phyloP scores from a whole-genome alignment of 768 basidiomycete genomes.

The Dentipellis sp. region DNA sequence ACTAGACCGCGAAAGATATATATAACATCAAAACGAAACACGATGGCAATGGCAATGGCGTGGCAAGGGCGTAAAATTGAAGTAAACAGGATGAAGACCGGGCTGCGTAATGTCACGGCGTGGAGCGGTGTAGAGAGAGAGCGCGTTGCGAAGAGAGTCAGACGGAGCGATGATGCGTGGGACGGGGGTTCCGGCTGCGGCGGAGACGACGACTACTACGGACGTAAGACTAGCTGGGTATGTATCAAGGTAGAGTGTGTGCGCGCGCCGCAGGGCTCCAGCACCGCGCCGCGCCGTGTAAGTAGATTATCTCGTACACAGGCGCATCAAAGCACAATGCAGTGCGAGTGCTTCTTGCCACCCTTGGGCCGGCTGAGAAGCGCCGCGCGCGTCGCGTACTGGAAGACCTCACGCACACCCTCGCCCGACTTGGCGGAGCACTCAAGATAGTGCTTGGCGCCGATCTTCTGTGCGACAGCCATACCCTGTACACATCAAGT shows the following conservation, averaged over 20 bases:
- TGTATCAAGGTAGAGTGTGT: not conserved
- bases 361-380: constrained; percentile 51
- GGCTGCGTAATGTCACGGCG: not conserved
- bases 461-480: constrained; percentile 93
- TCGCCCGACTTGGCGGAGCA: constrained; percentile 95
- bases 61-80: not conserved
- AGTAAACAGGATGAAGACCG: not conserved
- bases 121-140: not conserved
- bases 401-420: constrained; percentile 97
- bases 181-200: not conserved
- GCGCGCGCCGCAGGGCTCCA: not conserved
- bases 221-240: not conserved
- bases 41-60: not conserved
- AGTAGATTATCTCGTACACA: not conserved
- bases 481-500: constrained; percentile 53
- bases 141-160: not conserved
- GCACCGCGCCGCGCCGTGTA: no score
- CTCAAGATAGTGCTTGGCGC: constrained; percentile 93
- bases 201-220: not conserved
- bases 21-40: not conserved
- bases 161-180: not conserved
- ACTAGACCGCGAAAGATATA: not conserved
- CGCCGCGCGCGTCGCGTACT: constrained; percentile 91
- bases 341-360: constrained; percentile 31
- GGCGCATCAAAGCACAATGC: constrained; percentile 32